phyloP scores from a whole-genome alignment of 768 basidiomycete genomes.

The Phanerochaete sordida region DNA sequence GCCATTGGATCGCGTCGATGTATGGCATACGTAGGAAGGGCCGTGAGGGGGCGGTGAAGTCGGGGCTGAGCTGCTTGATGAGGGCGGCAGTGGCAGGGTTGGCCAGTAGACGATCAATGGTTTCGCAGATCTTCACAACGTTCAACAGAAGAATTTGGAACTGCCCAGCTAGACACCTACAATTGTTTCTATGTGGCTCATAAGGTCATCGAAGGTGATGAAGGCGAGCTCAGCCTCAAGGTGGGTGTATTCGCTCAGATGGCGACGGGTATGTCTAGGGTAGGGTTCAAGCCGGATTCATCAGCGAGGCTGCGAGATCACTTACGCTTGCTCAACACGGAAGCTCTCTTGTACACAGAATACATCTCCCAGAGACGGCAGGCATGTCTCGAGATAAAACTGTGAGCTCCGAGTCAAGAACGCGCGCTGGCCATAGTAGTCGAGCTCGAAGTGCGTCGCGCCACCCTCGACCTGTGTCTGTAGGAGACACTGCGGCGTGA shows the following conservation, averaged over 20 bases:
- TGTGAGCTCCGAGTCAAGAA: slow-evolving; percentile 97
- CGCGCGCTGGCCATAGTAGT: slow-evolving; percentile 93
- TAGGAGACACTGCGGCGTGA: slow-evolving; percentile 95
- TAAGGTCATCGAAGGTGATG: slow-evolving; percentile 89
- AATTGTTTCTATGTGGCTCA: slow-evolving; percentile 87
- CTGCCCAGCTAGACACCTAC: slow-evolving; percentile 39
- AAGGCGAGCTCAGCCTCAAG: slow-evolving; percentile 95
- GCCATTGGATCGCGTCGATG: slow-evolving; percentile 88
- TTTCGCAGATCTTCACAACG: slow-evolving; percentile 79
- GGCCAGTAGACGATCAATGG: slow-evolving; percentile 76
- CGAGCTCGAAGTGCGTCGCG: slow-evolving; percentile 89
- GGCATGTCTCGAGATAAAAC: slow-evolving; percentile 93
- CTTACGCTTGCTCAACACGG: slow-evolving; percentile 90
- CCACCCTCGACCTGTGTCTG: slow-evolving; percentile 99
- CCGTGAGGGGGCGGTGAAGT: slow-evolving; percentile 71
- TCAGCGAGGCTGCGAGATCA: not conserved
- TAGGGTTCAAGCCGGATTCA: not conserved
- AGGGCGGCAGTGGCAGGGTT: slow-evolving; percentile 70
- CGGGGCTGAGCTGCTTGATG: slow-evolving; percentile 89
- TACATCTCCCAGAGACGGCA: slow-evolving; percentile 95
- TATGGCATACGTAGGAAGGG: slow-evolving; percentile 93
- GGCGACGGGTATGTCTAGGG: slow-evolving; percentile 76
- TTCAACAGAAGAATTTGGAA: not conserved
- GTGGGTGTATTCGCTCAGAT: slow-evolving; percentile 96
- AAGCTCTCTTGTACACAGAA: slow-evolving; percentile 98